phyloP scores from a whole-genome alignment of 2,329 filamentous ascomycete genomes.

The Bisporella sp. region DNA sequence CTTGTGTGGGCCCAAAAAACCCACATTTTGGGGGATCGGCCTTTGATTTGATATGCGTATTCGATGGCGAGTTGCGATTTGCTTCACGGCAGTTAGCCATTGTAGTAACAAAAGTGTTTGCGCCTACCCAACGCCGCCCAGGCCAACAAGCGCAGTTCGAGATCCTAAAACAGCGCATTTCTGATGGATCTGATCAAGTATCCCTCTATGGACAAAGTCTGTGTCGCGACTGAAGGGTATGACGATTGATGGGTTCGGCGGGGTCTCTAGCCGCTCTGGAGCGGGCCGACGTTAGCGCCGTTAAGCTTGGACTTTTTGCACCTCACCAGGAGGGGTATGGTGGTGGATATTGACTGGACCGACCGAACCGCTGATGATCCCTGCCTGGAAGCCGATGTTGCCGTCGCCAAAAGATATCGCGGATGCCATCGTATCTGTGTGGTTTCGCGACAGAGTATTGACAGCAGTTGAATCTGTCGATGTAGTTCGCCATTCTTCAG shows the following conservation, averaged over 20 bases:
- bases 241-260: background rate
- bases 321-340: background rate
- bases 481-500: background rate
- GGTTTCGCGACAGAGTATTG: background rate
- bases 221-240: background rate
- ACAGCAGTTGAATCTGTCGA: background rate
- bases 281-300: background rate
- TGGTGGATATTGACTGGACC: background rate
- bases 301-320: background rate
- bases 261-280: background rate
- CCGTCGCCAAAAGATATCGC: background rate
- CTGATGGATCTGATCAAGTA: background rate
- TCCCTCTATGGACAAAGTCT: background rate
- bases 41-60: constrained; percentile 27
- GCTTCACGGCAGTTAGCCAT: constrained; percentile 9
- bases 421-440: background rate
- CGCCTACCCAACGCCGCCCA: constrained; percentile 11
- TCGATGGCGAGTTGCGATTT: constrained; percentile 23
- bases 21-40: constrained; percentile 11
- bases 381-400: background rate
- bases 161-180: background rate
- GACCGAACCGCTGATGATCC: background rate
- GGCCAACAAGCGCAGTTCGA: background rate
- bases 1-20: constrained; percentile 34
- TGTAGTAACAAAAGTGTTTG: constrained; percentile 5